Evolutionary conservation across 371 early-diverging fungal species (phyloP).

Genomic region (Apophysomyces sp.): DNA sequence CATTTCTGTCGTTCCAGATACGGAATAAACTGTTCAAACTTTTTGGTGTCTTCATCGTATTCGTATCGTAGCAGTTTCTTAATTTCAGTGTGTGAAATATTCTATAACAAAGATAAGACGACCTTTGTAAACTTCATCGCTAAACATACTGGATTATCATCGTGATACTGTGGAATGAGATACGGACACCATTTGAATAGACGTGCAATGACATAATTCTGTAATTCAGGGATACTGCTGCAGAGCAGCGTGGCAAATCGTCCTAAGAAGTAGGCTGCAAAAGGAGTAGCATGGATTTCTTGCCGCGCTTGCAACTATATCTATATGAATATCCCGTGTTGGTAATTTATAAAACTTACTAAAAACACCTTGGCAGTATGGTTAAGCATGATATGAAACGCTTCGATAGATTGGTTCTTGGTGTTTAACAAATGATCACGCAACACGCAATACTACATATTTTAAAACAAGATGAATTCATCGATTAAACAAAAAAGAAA

Average conservation of each 20-base stretch:
- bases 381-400: slow-evolving; percentile 63
- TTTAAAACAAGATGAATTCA: slow-evolving; percentile 12
- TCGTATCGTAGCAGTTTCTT: slow-evolving; percentile 36
- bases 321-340: neutral
- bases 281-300: slow-evolving; percentile 65
- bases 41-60: slow-evolving; percentile 54
- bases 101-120: slow-evolving; percentile 12
- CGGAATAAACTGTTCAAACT: slow-evolving; percentile 61
- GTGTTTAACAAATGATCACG: slow-evolving; percentile 51
- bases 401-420: slow-evolving; percentile 36
- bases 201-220: slow-evolving; percentile 36
- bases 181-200: slow-evolving; percentile 80
- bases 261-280: slow-evolving; percentile 74
- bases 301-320: slow-evolving; percentile 70
- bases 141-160: slow-evolving; percentile 49
- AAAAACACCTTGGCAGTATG: slow-evolving; percentile 66
- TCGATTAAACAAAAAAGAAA: neutral
- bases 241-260: slow-evolving; percentile 64
- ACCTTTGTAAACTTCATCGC: neutral
- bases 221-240: slow-evolving; percentile 57
- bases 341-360: slow-evolving; percentile 25
- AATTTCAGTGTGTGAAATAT: slow-evolving; percentile 36
- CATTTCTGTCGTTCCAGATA: slow-evolving; percentile 64
- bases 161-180: slow-evolving; percentile 68
- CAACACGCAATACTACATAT: slow-evolving; percentile 38